Conservation (phyloP, 352 stramenopile species). For the Globisporangium cylindrosporum region DNA sequence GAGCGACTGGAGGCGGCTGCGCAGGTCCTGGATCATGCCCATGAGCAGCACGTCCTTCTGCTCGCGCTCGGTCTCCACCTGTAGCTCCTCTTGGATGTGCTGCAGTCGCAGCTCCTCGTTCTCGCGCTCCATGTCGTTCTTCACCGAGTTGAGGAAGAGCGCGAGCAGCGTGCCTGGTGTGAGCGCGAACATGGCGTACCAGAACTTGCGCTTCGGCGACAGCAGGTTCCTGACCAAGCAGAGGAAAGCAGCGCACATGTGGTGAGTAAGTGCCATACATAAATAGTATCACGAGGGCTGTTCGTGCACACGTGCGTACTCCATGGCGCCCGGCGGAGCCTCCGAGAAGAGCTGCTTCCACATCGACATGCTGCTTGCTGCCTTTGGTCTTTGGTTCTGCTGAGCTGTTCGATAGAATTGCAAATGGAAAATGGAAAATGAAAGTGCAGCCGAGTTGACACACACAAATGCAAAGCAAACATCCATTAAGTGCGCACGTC, state of each 20-base stretch:
- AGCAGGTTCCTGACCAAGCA: conserved; percentile 44
- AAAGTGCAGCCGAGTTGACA: neutral
- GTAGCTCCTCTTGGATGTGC: conserved; percentile 41
- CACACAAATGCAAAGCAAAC: neutral
- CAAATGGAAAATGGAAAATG: neutral
- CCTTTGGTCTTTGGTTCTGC: neutral
- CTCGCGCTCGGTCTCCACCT: conserved; percentile 32
- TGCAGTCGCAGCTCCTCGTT: conserved; percentile 53
- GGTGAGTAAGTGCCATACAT: neutral
- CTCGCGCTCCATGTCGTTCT: conserved; percentile 62
- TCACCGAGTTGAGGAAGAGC: conserved; percentile 71
- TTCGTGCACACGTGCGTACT: conserved; percentile 36
- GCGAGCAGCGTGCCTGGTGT: conserved; percentile 59
- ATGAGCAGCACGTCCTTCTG: conserved; percentile 53
- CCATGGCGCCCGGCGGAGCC: conserved; percentile 55
- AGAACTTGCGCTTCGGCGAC: conserved; percentile 55
- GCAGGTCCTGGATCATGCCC: conserved; percentile 57
- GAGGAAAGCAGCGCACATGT: neutral
- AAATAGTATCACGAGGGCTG: neutral
- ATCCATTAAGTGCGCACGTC: neutral
- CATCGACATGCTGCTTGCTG: conserved; percentile 23
- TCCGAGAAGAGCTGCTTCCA: conserved; percentile 78
- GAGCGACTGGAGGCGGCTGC: conserved; percentile 47
- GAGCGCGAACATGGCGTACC: conserved; percentile 73
- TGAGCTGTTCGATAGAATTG: neutral